Conservation (phyloP, 495 filamentous ascomycete genomes). For the Penicillium ucsense region DNA sequence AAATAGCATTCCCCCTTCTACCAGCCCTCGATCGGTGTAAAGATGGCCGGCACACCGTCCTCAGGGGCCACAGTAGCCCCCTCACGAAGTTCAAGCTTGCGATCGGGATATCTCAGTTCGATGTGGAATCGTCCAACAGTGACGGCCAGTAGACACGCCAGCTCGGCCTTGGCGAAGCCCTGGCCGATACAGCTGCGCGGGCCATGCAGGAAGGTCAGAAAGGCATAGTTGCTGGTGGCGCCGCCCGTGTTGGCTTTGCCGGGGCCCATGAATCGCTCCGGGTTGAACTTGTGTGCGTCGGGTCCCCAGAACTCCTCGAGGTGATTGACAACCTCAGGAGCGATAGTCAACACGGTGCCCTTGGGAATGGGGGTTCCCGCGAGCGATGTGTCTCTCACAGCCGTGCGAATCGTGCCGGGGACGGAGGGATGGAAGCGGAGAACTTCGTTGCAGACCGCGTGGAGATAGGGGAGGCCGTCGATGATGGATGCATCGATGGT, state of each 20-base stretch:
- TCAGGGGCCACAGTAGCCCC: slow-evolving; percentile 53
- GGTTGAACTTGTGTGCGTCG: slow-evolving; percentile 71
- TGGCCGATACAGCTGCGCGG: slow-evolving; percentile 74
- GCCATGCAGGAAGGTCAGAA: slow-evolving; percentile 77
- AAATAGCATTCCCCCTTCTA: slow-evolving; percentile 14
- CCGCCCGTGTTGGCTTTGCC: slow-evolving; percentile 40
- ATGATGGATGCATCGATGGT: slow-evolving; percentile 42
- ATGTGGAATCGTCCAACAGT: slow-evolving; percentile 64
- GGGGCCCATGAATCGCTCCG: slow-evolving; percentile 65
- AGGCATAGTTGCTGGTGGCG: slow-evolving; percentile 57
- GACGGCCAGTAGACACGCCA: slow-evolving; percentile 69
- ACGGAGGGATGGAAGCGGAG: slow-evolving; percentile 50
- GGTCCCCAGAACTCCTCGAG: slow-evolving; percentile 68
- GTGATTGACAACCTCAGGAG: slow-evolving; percentile 58
- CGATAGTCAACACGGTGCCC: slow-evolving; percentile 41
- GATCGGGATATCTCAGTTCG: slow-evolving; percentile 48
- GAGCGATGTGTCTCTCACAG: slow-evolving; percentile 55
- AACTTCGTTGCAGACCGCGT: slow-evolving; percentile 53
- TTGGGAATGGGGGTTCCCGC: slow-evolving; percentile 44
- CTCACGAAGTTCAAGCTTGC: slow-evolving; percentile 47
- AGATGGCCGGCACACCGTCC: slow-evolving; percentile 52
- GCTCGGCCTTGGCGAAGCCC: slow-evolving; percentile 74
- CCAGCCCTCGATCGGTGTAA: slow-evolving; percentile 59
- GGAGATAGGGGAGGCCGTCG: slow-evolving; percentile 48
- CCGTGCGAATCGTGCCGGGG: slow-evolving; percentile 52